Evolutionary conservation across 2,329 filamentous ascomycete species (phyloP), one percentile per base, ranked within the genome.

Genomic region (Xylaria multiplex): DNA sequence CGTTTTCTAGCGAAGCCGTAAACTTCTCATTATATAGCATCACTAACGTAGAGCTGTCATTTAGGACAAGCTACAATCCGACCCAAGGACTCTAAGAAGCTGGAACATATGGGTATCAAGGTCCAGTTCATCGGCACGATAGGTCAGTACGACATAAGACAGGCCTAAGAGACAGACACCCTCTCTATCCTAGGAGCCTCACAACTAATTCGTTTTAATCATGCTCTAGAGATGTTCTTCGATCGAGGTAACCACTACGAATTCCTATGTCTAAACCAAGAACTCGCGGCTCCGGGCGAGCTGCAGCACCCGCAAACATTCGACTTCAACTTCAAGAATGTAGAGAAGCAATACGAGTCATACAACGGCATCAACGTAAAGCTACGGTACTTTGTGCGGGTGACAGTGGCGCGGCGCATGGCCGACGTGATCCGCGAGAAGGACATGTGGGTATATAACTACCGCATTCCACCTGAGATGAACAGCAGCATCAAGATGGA

Each of bases 401-500:
- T 98, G 73, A 99, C 96, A 42, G 96, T 99, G 54, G 97, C 93
- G 58, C 89, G 96, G 76, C 90, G 96, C 78, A 98, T 99, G 93
- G 93, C 93, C 74, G 96, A 99, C 78, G 95, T 99, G 64, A 93
- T 98, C 75, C 91, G 96, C 74, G 96, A 99, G 82, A 99, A 99
- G 87, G 96, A 99, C 80, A 91, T 99, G 71, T 99, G 96, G 96
- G 96, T 99, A 62, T 99, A 99, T 85, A 96, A 91, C 70, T 99
- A 99, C 85, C 90, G 94, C 79, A 95, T 98, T 84, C 95, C 96
- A 22, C 96, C 96, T 19, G 96, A 99, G 87, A 96, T 93, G 81
- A 99, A 98, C 85, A 94, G 90, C 81, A 93, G 92, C 73, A 99
- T 99, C 85, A 99, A 99, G 87, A 99, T 99, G 96, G 96, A 99